A percentile compares a stretch with the other conserved stretches of the same genome.
Evolutionary conservation across 2,329 filamentous ascomycete species (phyloP).

Genomic region (Talaromyces pinophilus): DNA sequence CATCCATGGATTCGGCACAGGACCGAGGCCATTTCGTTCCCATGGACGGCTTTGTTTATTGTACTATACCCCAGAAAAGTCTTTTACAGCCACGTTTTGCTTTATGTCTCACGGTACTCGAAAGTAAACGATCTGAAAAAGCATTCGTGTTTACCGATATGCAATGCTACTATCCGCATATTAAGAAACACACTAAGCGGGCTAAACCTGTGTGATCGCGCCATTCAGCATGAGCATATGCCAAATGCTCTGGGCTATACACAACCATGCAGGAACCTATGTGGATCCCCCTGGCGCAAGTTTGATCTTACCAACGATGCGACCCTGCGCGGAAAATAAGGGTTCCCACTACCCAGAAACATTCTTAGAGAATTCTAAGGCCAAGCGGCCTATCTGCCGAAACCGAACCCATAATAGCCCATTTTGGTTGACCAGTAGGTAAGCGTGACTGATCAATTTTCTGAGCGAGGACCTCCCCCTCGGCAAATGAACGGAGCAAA

Average conservation of each 20-base stretch:
- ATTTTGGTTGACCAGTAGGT: background rate
- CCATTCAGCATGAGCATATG: background rate
- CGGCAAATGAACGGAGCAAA: background rate
- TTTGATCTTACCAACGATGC: conserved; percentile 12
- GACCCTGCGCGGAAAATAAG: conserved; percentile 16
- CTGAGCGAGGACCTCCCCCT: background rate
- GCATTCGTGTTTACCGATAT: background rate
- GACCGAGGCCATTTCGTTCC: background rate
- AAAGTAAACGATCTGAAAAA: background rate
- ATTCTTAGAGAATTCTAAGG: background rate
- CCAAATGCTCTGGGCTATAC: background rate
- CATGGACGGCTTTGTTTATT: background rate
- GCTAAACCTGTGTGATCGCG: background rate
- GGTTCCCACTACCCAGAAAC: background rate
- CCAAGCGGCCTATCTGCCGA: background rate
- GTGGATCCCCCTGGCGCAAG: conserved; percentile 5
- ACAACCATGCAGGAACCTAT: conserved; percentile 10
- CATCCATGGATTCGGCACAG: background rate
- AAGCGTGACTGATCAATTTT: background rate
- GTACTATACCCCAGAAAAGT: background rate
- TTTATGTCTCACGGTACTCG: background rate
- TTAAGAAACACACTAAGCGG: background rate
- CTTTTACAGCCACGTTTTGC: background rate
- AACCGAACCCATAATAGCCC: background rate
- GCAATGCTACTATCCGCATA: background rate